These are phyloP conservation scores for Ophiostoma himal-ulmi DNA, from an alignment of 2,329 filamentous ascomycete genomes.

Conservation along the genomic window DNA sequence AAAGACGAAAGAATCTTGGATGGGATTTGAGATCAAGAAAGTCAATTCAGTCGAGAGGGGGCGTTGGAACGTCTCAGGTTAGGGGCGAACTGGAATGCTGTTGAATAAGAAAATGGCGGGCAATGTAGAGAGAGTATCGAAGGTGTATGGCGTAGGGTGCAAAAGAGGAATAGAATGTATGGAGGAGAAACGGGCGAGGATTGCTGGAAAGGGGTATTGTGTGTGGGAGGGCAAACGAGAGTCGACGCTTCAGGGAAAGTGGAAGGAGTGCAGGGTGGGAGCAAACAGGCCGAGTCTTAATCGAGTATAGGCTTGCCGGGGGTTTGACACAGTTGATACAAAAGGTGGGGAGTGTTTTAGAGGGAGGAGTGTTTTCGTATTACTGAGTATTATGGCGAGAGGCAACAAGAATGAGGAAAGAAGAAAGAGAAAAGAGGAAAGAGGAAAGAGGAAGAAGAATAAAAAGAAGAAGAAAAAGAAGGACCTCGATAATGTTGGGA, in stretches of 20 bases:
- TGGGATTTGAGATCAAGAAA: background rate
- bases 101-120: background rate
- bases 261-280: background rate
- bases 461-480: background rate
- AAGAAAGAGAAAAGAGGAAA: background rate
- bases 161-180: background rate
- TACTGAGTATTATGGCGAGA: background rate
- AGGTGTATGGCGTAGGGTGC: background rate
- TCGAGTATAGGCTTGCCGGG: conserved; percentile 8
- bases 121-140: background rate
- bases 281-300: background rate
- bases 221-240: background rate
- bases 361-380: background rate
- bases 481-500: background rate
- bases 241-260: background rate
- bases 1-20: background rate
- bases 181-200: background rate
- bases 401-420: background rate
- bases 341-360: background rate
- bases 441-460: too few species aligned
- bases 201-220: conserved; percentile 8
- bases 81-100: conserved; percentile 3
- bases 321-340: conserved; percentile 10
- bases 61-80: background rate
- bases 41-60: background rate